These are phyloP conservation scores for Xylariaceae sp. DNA, from an alignment of 2,329 filamentous ascomycete species.

Conservation along the genomic window DNA sequence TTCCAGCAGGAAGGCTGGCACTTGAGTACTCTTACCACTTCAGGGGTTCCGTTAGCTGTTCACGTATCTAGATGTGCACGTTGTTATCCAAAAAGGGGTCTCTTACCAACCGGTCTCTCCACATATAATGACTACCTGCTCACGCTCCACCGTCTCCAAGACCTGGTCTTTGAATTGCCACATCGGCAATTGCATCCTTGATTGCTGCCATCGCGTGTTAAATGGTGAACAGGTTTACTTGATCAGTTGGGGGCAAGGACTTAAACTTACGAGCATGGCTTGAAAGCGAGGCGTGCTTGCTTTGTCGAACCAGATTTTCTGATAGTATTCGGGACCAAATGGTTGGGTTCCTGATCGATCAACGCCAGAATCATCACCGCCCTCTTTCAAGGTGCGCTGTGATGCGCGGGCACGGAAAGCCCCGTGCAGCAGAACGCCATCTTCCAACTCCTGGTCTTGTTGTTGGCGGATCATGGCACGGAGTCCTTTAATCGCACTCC, in stretches of 20 bases:
- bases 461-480: conserved; percentile 65
- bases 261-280: conserved; percentile 61
- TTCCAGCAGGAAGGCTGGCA: conserved; percentile 91
- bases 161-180: conserved; percentile 78
- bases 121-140: conserved; percentile 88
- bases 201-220: conserved; percentile 36
- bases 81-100: background rate
- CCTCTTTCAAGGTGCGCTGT: conserved; percentile 43
- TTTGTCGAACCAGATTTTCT: conserved; percentile 57
- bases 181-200: conserved; percentile 79
- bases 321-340: conserved; percentile 45
- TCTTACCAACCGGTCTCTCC: conserved; percentile 84
- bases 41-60: background rate
- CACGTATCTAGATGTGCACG: background rate
- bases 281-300: conserved; percentile 58
- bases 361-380: conserved; percentile 42
- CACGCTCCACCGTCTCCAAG: conserved; percentile 65
- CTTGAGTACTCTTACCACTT: conserved; percentile 90
- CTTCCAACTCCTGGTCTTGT: conserved; percentile 63
- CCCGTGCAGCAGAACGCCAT: conserved; percentile 70
- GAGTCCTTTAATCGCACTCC: conserved; percentile 60
- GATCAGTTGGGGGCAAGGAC: background rate
- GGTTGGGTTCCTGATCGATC: conserved; percentile 40
- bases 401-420: conserved; percentile 62
- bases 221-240: background rate